Conservation (phyloP, 164 flowering plant species). For the Nymphaea colorata region DNA sequence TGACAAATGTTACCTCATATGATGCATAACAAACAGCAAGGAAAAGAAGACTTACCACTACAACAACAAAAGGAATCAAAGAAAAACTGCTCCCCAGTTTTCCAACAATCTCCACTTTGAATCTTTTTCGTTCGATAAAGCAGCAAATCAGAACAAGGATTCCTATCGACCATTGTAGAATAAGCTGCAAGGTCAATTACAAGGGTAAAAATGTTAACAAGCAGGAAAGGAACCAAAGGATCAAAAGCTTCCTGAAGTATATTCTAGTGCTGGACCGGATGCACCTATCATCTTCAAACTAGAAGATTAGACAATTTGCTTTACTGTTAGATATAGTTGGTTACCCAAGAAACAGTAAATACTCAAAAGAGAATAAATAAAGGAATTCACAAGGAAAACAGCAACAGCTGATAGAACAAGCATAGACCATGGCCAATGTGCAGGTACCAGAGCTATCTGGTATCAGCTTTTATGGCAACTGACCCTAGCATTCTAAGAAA, state of each 20-base stretch:
- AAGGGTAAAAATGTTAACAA: conserved; percentile 22
- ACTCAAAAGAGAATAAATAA: background rate
- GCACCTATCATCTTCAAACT: no score
- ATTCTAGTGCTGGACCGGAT: no score
- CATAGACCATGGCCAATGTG: background rate
- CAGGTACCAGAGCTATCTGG: background rate
- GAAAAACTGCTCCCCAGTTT: conserved; percentile 98
- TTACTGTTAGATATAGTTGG: background rate
- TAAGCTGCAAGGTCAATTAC: conserved; percentile 91
- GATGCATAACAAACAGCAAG: conserved; percentile 1
- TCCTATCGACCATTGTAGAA: conserved; percentile 89
- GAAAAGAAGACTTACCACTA: conserved; percentile 56
- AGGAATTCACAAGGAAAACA: background rate
- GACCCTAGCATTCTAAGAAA: no score
- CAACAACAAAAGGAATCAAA: conserved; percentile 73
- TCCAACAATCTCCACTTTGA: conserved; percentile 52
- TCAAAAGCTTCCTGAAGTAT: conserved; percentile 20
- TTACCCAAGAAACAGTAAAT: background rate
- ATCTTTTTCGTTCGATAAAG: conserved; percentile 68
- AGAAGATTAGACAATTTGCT: no score
- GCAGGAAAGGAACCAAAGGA: conserved; percentile 25
- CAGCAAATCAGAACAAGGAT: conserved; percentile 76
- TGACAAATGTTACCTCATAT: background rate
- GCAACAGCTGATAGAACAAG: background rate
- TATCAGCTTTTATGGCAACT: background rate